Base-by-base conservation (phyloP, 225 moss, liverwort and hornwort species). In the Polytrichum commune region DNA sequence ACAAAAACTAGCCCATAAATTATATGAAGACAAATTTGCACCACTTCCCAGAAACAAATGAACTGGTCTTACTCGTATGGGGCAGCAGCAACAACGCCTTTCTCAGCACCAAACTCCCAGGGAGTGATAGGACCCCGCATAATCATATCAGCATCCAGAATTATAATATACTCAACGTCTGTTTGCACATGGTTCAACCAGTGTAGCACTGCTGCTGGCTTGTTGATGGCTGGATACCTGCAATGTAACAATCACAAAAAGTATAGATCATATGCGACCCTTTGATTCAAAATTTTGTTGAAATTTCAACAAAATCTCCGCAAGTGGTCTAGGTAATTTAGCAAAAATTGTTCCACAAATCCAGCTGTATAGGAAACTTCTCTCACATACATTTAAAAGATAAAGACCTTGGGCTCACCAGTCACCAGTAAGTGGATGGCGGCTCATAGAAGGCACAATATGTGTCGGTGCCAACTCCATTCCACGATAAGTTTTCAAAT, bases 171-270 rank as follows among this genome's bases (percentile, higher is more conserved):
- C 66, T 98, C 97, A 7, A 91, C 94, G 74, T 98, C 87, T 76
- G 90, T 79, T 71, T 81, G 79, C 32, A 92, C 88, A 75, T 98
- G 97, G 84, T 89, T 91, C 74, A 98, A 86, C 97, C 97, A 98
- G 81, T 98, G 97, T 61, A 92, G 80, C 62, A 98, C 91, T 73
- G 86, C 91, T 74, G 94, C 97, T 56, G 97, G 97, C 81, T 98
- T 98, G 77, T 98, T 98, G 70, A 94, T 92, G 77, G 97, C 97
- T 54, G 97, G 92, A 75, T 98, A 98, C 86, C 96, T 97, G 83
- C 73, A 82, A 75, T 26, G 46, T 46, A 46, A 46, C 13, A 46
- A 46, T 46, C 67, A 35, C 57, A 69, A 29, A 7, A 61, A 22
- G 22, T 18, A 23, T 54, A 60, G 25, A 64, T 68, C 64, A 28